Evolutionary conservation across 2,329 filamentous ascomycete species (phyloP), one percentile per base, ranked within the genome.

Genomic region (Cladosporium cucumerinum): DNA sequence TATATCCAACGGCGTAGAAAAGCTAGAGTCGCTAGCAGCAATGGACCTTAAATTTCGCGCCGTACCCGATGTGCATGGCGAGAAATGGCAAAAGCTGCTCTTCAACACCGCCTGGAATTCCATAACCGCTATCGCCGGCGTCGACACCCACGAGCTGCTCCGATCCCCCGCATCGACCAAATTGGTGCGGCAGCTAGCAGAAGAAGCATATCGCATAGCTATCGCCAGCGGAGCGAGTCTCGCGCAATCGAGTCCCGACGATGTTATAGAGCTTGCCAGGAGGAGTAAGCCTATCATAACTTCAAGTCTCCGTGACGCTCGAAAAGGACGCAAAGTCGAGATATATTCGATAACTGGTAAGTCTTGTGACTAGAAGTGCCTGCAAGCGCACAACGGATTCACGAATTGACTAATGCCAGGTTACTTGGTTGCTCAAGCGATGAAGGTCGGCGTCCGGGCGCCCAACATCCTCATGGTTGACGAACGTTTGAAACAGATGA

Each of bases 61-160:
- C 12, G 63, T 69, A 25, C 30, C 57, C 18, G 66, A 68, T 34
- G 67, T 66, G 25, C 57, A 57, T 14, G 54, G 61, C 7, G 68
- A 71, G 57, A 68, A 69, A 18, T 72, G 70, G 70, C 66, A 65
- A 16, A 72, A 72, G 39, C 60, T 69, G 30, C 63, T 72, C 21
- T 67, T 71, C 62, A 72, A 72, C 30, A 63, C 66, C 8, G 68
- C 69, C 5, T 70, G 68, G 68, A 71, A 70, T 43, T 63, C 66
- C 5, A 66, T 66, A 25, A 64, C 68, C 3, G 69, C 69, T 5
- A 60, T 71, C 5, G 67, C 66, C 14, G 68, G 67, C 2, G 64
- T 69, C 18, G 36, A 43, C 8, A n/a, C 36, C 5, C 36, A 43
- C 4, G 34, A 39, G 7, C 34, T 39, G 1, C 34, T 39, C 7